These are phyloP conservation scores for Mesotaenium endlicherianum DNA, from an alignment of 139 green algal genomes.

Conservation along the genomic window DNA sequence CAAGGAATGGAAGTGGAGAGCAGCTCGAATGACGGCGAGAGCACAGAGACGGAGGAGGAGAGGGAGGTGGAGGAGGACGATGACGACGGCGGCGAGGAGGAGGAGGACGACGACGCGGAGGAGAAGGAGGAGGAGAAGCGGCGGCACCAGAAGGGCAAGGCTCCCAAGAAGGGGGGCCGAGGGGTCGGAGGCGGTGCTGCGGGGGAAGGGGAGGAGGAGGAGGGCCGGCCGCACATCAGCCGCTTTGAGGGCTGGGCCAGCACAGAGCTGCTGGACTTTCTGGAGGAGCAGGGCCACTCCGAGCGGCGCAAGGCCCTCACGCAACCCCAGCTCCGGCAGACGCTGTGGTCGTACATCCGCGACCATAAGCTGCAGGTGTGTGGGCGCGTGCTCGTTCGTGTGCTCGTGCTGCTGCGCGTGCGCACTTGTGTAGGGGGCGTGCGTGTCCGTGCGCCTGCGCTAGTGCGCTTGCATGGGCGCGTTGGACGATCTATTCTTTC, in stretches of 20 bases:
- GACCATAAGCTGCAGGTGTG: constrained; percentile 3
- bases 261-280: neutral
- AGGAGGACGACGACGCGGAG: neutral
- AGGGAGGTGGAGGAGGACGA: neutral
- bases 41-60: neutral
- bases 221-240: neutral
- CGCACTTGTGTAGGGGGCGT: no score
- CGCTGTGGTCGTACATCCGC: neutral
- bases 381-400: no score
- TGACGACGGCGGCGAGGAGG: neutral
- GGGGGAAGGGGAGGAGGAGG: neutral
- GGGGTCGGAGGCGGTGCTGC: neutral
- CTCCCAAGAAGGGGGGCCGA: neutral
- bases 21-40: no score
- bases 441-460: no score
- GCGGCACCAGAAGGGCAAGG: neutral
- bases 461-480: no score
- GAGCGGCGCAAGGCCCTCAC: no score
- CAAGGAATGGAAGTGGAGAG: no score
- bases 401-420: no score
- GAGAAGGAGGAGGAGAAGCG: neutral
- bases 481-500: no score
- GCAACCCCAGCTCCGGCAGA: neutral
- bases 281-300: neutral
- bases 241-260: constrained; percentile 2